Evolutionary conservation across 148 eudicot genomes (phyloP), one percentile per base, ranked within the genome.

Genomic region (Agrostemma githago): DNA sequence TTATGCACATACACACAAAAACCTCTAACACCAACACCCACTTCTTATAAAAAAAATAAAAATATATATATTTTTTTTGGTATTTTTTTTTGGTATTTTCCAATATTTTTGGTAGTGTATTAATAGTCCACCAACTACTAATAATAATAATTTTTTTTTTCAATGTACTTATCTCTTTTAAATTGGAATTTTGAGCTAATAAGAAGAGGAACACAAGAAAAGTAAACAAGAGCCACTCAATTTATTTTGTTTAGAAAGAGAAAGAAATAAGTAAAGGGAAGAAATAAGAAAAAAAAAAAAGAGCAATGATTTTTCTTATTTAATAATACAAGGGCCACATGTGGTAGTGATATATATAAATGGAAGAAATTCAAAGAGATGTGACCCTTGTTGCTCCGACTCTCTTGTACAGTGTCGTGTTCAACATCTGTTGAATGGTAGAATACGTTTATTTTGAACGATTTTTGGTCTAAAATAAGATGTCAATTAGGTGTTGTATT

Each of bases 311-410:
- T 70, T 80, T 65, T 72, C 26, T 41, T 42, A 37, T 54, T 42
- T 75, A 71, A n/a, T 20, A 70, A 70, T 70, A 71, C 19, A 75
- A 75, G 76, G 72, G 68, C 53, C 74, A 74, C 79, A 71, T 39
- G 71, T 74, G 68, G 78, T 70, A 71, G 74, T 75, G 60, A 57
- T 73, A 56, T 75, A 79, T 64, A 71, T 68, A 48, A 70, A 34
- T 51, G 72, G 72, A 67, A 62, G 54, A 57, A 63, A 42, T 62
- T 74, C 62, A 62, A 62, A 53, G 17, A 5, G 56, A 37, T 67
- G 40, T 58, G 59, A 63, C 71, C 34, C 1, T 26, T 26, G 34
- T 26, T 26, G 34, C 34, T 26, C 1, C 34, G 34, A 26, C 34
- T 26, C 34, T 26, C 34, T 26, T 0, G 1, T 26, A 26, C 34